Conservation (phyloP, 2,329 filamentous ascomycete species). For the Incumbomyces lentus region DNA sequence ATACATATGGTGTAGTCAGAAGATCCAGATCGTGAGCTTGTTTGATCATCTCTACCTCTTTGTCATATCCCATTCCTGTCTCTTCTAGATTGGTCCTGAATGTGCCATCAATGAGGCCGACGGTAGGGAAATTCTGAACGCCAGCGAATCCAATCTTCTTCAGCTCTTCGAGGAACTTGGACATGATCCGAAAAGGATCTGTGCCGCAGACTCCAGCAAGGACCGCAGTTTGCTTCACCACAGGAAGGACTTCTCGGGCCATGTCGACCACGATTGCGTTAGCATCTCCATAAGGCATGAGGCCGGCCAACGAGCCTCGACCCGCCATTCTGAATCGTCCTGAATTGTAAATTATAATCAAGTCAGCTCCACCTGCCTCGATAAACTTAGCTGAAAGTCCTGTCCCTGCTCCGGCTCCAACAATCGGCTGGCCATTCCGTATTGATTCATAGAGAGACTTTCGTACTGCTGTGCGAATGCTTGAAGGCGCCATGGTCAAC, state of each 20-base stretch:
- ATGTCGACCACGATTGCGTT: conserved; percentile 62
- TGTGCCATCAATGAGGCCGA: conserved; percentile 55
- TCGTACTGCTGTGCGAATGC: conserved; percentile 47
- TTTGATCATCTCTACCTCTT: conserved; percentile 57
- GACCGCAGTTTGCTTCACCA: conserved; percentile 49
- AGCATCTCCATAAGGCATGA: conserved; percentile 63
- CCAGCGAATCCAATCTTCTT: conserved; percentile 56
- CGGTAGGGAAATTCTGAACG: conserved; percentile 62
- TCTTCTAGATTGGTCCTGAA: conserved; percentile 61
- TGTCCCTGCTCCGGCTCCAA: conserved; percentile 55
- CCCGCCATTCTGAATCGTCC: conserved; percentile 66
- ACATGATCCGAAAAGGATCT: conserved; percentile 57
- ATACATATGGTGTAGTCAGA: conserved; percentile 61
- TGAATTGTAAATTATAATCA: conserved; percentile 64
- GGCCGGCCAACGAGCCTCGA: conserved; percentile 55
- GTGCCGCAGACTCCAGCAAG: conserved; percentile 62
- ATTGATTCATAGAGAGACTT: conserved; percentile 44
- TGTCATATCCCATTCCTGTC: conserved; percentile 58
- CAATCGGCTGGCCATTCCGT: conserved; percentile 46
- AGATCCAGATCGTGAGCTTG: conserved; percentile 50
- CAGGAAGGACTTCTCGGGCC: conserved; percentile 56
- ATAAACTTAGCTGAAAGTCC: conserved; percentile 62
- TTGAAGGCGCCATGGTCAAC: conserved; percentile 45
- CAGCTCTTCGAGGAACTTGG: conserved; percentile 49
- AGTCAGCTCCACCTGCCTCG: conserved; percentile 56